A percentile compares a stretch with the other conserved stretches of the same genome.
phyloP scores from a whole-genome alignment of 176 grass and related monocot species.

The Bolboschoenus planiculmis region DNA sequence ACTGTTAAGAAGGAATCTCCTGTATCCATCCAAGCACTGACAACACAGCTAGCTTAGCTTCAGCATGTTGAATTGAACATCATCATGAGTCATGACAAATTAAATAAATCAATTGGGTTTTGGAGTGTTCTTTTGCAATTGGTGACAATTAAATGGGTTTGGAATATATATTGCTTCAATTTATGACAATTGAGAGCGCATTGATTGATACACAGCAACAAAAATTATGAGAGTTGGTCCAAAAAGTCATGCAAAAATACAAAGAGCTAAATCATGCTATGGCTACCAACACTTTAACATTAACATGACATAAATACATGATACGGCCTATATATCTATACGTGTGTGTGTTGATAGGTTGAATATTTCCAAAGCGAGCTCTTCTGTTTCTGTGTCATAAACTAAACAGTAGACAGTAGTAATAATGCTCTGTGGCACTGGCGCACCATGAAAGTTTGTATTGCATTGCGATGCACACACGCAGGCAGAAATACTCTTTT shows the following conservation, averaged over 20 bases:
- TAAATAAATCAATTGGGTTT: background rate
- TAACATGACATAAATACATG: background rate
- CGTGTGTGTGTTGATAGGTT: background rate
- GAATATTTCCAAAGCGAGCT: background rate
- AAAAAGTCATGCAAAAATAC: constrained; percentile 5
- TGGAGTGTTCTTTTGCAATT: background rate
- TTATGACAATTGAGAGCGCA: background rate
- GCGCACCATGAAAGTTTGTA: background rate
- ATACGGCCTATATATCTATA: background rate
- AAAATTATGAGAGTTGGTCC: background rate
- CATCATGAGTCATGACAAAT: background rate
- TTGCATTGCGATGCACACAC: background rate
- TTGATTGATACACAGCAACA: constrained; percentile 8
- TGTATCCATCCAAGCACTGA: background rate
- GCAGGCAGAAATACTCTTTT: no score
- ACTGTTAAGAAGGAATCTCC: background rate
- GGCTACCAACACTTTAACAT: background rate
- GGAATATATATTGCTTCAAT: background rate
- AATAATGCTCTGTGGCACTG: background rate
- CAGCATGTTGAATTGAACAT: background rate
- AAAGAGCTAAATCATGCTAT: background rate
- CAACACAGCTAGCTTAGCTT: background rate
- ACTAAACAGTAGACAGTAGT: no score
- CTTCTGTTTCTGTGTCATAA: background rate
- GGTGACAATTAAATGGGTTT: no score